Conservation (phyloP, 768 basidiomycete species). For the Boletus barrowsii region DNA sequence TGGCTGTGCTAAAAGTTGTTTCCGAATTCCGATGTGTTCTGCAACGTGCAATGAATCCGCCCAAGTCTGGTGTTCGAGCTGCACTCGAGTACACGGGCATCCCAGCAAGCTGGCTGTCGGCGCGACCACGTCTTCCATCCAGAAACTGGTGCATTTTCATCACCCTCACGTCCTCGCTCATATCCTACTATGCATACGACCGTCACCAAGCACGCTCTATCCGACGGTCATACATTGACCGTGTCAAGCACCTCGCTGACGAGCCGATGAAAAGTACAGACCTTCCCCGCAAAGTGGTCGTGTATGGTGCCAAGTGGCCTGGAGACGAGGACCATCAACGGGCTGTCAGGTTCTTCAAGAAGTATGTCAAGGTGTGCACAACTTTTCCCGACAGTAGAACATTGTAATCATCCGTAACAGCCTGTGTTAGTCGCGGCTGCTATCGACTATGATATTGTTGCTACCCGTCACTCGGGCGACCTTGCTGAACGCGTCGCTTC, state of each 20-base stretch:
- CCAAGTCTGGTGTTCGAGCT: slow-evolving; percentile 53
- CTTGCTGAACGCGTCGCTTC: slow-evolving; percentile 74
- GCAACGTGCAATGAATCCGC: slow-evolving; percentile 7
- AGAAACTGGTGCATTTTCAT: slow-evolving; percentile 95
- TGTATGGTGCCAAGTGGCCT: slow-evolving; percentile 89
- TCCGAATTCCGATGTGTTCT: slow-evolving; percentile 21
- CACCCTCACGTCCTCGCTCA: slow-evolving; percentile 63
- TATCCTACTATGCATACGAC: slow-evolving; percentile 84
- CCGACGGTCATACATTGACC: slow-evolving; percentile 72
- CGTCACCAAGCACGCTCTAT: slow-evolving; percentile 75
- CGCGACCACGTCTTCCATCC: slow-evolving; percentile 82
- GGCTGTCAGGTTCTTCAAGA: slow-evolving; percentile 84
- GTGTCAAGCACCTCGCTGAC: slow-evolving; percentile 75
- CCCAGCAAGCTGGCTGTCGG: slow-evolving; percentile 75
- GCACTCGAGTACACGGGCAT: slow-evolving; percentile 69
- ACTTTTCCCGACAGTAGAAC: slow-evolving; percentile 7
- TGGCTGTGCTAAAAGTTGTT: slow-evolving; percentile 22
- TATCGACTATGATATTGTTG: slow-evolving; percentile 83
- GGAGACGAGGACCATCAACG: slow-evolving; percentile 92
- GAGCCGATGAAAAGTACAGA: slow-evolving; percentile 63
- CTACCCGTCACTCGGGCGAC: slow-evolving; percentile 83
- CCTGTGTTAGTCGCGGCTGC: slow-evolving; percentile 93
- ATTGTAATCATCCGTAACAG: slow-evolving; percentile 39
- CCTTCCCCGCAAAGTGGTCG: slow-evolving; percentile 73
- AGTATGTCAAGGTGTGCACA: slow-evolving; percentile 87